These are phyloP conservation scores for Styphnolobium japonicum DNA, from an alignment of 306 rosid genomes.

Conservation along the genomic window DNA sequence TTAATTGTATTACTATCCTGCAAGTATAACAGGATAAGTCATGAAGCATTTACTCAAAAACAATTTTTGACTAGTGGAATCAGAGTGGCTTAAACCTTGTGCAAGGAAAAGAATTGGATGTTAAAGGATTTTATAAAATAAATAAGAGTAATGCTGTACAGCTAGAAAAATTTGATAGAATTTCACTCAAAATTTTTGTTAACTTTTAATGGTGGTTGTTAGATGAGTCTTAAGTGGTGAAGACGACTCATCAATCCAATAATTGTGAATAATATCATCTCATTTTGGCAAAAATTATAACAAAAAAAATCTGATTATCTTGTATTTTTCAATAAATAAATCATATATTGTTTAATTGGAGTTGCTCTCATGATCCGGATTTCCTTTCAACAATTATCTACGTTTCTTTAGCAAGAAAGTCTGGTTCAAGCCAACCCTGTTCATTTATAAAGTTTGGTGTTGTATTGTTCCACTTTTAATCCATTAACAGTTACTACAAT, in stretches of 20 bases:
- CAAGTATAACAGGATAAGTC: background rate
- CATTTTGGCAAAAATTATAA: too few relatives aligned
- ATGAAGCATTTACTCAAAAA: background rate
- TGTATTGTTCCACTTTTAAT: background rate
- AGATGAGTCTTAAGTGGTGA: too few relatives aligned
- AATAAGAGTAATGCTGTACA: too few relatives aligned
- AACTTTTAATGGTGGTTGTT: too few relatives aligned
- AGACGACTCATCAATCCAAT: too few relatives aligned
- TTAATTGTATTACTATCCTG: too few relatives aligned
- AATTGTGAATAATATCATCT: too few relatives aligned
- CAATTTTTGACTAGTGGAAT: background rate
- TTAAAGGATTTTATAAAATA: background rate
- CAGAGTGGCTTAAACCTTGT: background rate
- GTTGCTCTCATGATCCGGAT: background rate
- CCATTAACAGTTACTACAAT: background rate
- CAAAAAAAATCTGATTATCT: too few relatives aligned
- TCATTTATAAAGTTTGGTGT: background rate
- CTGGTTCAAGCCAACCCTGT: background rate
- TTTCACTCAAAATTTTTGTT: too few relatives aligned
- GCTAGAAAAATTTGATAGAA: too few relatives aligned
- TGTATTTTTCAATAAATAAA: too few relatives aligned
- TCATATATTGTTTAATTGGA: too few relatives aligned
- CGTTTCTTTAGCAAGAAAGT: background rate
- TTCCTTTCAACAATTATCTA: background rate
- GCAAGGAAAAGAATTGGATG: background rate